Conservation (phyloP, 2,329 filamentous ascomycete genomes). For the Ilyonectria mors-panacis region DNA sequence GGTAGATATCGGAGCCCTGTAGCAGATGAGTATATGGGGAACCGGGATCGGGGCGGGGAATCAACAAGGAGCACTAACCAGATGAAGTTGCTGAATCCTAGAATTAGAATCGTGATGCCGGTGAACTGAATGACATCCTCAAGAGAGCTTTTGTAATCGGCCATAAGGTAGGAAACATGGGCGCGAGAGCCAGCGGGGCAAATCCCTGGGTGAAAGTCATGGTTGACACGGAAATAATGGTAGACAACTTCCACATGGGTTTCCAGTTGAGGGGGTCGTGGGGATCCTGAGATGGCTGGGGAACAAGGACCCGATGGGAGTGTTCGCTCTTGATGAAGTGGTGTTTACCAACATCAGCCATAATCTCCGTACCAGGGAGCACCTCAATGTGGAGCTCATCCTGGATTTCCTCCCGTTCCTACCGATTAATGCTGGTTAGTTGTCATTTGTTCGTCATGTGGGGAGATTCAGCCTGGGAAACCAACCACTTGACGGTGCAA, state of each 20-base stretch:
- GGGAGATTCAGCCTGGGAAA: neutral
- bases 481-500: neutral
- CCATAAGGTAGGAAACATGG: constrained; percentile 15
- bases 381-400: constrained; percentile 39
- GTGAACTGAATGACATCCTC: constrained; percentile 25
- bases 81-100: constrained; percentile 30
- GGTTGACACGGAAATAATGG: constrained; percentile 12
- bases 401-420: constrained; percentile 24
- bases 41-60: too few relatives aligned
- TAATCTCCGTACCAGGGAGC: constrained; percentile 37
- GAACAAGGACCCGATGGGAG: constrained; percentile 34
- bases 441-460: neutral
- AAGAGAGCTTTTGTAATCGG: constrained; percentile 13
- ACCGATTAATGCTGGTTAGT: neutral
- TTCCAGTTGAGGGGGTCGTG: constrained; percentile 21
- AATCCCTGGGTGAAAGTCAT: constrained; percentile 21
- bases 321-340: constrained; percentile 33
- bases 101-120: constrained; percentile 24
- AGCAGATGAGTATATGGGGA: neutral
- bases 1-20: constrained; percentile 16
- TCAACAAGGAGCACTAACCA: constrained; percentile 5
- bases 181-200: constrained; percentile 4
- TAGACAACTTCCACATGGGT: constrained; percentile 7
- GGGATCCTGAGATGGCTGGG: constrained; percentile 23
- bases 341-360: constrained; percentile 39